Evolutionary conservation across 805 yeast species (phyloP).

Genomic region (Yamadazyma phyllophila): DNA sequence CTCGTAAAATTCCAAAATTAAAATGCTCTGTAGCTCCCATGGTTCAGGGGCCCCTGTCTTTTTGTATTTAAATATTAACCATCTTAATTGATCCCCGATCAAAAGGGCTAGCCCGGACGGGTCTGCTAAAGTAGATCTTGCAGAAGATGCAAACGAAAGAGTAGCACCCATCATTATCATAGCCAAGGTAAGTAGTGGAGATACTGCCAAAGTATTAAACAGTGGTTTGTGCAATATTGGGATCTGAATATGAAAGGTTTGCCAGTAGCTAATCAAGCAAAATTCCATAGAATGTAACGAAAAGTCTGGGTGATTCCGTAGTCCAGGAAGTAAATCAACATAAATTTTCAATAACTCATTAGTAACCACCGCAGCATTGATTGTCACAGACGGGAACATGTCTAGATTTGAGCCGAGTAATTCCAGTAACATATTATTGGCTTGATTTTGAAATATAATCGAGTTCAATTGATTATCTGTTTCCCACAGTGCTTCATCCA

Average conservation of each 20-base stretch:
- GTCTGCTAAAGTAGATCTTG: constrained; percentile 1
- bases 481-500: not conserved
- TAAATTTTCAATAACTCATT: not conserved
- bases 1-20: constrained; percentile 9
- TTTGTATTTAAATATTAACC: constrained; percentile 7
- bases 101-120: not conserved
- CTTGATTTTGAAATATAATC: constrained; percentile 4
- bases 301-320: constrained; percentile 2
- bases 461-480: not conserved
- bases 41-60: constrained; percentile 3
- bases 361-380: not conserved
- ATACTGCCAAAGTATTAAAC: constrained; percentile 6
- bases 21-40: constrained; percentile 4
- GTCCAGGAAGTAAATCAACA: not conserved
- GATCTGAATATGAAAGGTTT: constrained; percentile 1
- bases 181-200: constrained; percentile 8
- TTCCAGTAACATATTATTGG: constrained; percentile 3
- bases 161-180: constrained; percentile 12
- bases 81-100: constrained; percentile 5
- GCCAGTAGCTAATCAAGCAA: constrained; percentile 2
- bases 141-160: constrained; percentile 1
- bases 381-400: not conserved
- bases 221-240: constrained; percentile 7
- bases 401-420: constrained; percentile 3
- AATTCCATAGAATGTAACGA: not conserved